Evolutionary conservation across 805 yeast species (phyloP).

Genomic region (Candida boidinii): DNA sequence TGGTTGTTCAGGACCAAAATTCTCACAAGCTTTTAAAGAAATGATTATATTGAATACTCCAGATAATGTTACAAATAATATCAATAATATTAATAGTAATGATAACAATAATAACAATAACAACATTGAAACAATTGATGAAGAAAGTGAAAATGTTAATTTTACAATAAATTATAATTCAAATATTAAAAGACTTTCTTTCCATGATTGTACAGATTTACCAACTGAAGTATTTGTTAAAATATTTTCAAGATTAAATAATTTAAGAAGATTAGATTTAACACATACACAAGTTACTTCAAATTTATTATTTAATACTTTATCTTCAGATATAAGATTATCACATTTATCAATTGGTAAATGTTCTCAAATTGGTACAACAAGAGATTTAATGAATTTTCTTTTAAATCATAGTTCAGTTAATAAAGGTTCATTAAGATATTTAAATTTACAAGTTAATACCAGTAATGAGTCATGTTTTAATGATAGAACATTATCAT

Average conservation of each 20-base stretch:
- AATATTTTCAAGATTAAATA: conserved; percentile 47
- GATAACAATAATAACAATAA: no score
- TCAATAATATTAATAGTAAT: background rate
- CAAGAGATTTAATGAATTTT: conserved; percentile 63
- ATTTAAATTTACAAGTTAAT: conserved; percentile 49
- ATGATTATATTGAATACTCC: no score
- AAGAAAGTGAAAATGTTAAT: no score
- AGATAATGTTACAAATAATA: background rate
- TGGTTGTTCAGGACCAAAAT: conserved; percentile 66
- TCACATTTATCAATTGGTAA: conserved; percentile 67
- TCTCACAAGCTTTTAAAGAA: conserved; percentile 49
- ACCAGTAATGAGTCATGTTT: conserved; percentile 44
- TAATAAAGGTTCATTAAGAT: conserved; percentile 28
- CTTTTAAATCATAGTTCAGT: conserved; percentile 65
- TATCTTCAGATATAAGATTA: conserved; percentile 50
- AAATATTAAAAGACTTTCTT: conserved; percentile 44
- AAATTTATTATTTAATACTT: conserved; percentile 37
- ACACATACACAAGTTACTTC: conserved; percentile 75
- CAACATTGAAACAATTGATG: no score
- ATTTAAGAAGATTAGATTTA: conserved; percentile 63
- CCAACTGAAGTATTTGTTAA: conserved; percentile 46
- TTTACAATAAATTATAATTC: conserved; percentile 12
- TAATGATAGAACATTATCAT: conserved; percentile 34
- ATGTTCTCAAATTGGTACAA: conserved; percentile 56
- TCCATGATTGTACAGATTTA: conserved; percentile 84